Conservation (phyloP, 1,284 basidiomycete species). For the Ustilago nuda region DNA sequence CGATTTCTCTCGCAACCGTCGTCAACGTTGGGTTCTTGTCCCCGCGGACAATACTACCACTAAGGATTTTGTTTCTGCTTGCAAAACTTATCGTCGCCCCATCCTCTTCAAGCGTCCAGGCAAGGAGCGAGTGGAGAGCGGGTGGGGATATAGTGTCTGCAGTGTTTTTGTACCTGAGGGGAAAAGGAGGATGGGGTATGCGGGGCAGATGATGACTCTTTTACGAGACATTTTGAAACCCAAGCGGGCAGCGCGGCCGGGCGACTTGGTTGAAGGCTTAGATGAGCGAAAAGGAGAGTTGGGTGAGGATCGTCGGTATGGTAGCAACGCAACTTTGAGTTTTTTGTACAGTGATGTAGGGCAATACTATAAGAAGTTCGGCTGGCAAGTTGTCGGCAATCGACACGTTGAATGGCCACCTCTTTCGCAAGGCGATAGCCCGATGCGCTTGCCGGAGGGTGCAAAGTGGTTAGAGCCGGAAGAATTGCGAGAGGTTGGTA, state of each 20-base stretch:
- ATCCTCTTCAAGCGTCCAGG: constrained; percentile 24
- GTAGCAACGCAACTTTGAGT: constrained; percentile 72
- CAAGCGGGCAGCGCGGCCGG: not conserved
- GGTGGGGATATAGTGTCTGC: constrained; percentile 30
- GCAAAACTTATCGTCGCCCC: constrained; percentile 44
- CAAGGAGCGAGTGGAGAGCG: constrained; percentile 23
- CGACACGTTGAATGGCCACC: constrained; percentile 45
- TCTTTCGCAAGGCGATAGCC: not conserved
- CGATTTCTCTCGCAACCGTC: constrained; percentile 23
- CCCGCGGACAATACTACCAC: constrained; percentile 34
- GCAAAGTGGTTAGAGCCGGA: constrained; percentile 26
- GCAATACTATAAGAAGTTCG: constrained; percentile 73
- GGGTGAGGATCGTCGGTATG: constrained; percentile 64
- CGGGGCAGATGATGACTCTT: constrained; percentile 73
- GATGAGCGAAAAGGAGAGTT: constrained; percentile 14
- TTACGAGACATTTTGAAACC: constrained; percentile 72
- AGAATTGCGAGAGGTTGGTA: constrained; percentile 25
- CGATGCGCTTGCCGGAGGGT: not conserved
- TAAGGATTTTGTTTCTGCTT: constrained; percentile 28
- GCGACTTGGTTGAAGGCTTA: constrained; percentile 6
- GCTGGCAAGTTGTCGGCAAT: constrained; percentile 59
- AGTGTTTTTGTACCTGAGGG: constrained; percentile 72
- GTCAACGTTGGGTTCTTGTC: constrained; percentile 41
- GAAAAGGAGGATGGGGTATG: constrained; percentile 73
- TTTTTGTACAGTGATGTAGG: constrained; percentile 78